A percentile compares a stretch with the other conserved stretches of the same genome.
These are phyloP conservation scores for Colletotrichum graminicola DNA, from an alignment of 2,329 filamentous ascomycete genomes.

Conservation along the genomic window DNA sequence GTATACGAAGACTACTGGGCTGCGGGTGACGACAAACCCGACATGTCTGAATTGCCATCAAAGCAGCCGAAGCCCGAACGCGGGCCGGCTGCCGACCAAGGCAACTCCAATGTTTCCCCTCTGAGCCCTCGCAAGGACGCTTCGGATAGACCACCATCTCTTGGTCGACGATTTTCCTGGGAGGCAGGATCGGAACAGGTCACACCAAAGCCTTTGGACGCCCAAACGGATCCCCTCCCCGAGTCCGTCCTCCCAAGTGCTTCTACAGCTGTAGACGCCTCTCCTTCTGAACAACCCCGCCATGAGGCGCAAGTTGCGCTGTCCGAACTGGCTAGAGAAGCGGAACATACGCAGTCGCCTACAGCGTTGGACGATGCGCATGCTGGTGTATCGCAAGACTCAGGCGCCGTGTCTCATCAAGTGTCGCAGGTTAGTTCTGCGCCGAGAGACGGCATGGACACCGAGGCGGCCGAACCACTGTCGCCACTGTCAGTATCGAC, in stretches of 20 bases:
- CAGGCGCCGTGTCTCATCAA: constrained; percentile 49
- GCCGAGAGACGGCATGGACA: constrained; percentile 46
- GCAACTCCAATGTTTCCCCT: constrained; percentile 31
- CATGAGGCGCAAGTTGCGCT: neutral
- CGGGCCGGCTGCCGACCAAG: constrained; percentile 10
- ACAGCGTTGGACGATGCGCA: constrained; percentile 21
- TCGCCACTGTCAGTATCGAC: constrained; percentile 58
- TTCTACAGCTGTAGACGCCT: neutral
- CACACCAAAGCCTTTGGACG: constrained; percentile 14
- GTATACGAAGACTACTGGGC: constrained; percentile 79
- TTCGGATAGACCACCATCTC: constrained; percentile 8
- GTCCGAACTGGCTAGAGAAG: constrained; percentile 10
- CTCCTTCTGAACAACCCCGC: neutral
- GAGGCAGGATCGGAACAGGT: constrained; percentile 50
- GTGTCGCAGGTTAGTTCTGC: constrained; percentile 54
- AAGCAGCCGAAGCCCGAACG: constrained; percentile 11
- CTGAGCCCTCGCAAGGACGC: constrained; percentile 41
- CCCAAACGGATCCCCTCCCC: constrained; percentile 10
- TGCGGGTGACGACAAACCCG: constrained; percentile 57
- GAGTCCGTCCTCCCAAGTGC: neutral
- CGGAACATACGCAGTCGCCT: constrained; percentile 7
- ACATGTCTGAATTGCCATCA: constrained; percentile 16
- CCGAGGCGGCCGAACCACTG: constrained; percentile 53
- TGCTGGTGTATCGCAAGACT: constrained; percentile 9
- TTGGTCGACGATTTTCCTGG: constrained; percentile 57